Conservation (phyloP, 2,329 filamentous ascomycete species). For the Nigrospora osmanthi region DNA sequence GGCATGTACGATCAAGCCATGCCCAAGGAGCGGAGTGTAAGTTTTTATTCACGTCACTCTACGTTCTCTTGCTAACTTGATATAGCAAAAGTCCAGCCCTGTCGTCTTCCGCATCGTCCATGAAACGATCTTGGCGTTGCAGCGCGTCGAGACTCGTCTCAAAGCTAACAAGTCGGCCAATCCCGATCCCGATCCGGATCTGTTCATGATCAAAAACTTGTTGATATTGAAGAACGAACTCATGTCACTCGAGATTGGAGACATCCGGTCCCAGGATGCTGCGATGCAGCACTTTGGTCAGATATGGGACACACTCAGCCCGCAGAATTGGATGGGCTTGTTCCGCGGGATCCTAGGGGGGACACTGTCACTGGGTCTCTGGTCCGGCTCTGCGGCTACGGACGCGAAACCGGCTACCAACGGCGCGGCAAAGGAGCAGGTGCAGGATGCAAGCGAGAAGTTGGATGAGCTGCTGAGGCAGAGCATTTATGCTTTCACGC, state of each 20-base stretch:
- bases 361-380: constrained; percentile 31
- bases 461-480: constrained; percentile 55
- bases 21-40: constrained; percentile 55
- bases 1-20: constrained; percentile 57
- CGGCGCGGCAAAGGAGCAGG: constrained; percentile 4
- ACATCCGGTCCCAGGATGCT: constrained; percentile 44
- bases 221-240: constrained; percentile 94
- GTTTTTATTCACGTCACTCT: constrained; percentile 9
- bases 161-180: constrained; percentile 46
- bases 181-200: constrained; percentile 62
- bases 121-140: constrained; percentile 77
- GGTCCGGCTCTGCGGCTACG: constrained; percentile 14
- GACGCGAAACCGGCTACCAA: constrained; percentile 8
- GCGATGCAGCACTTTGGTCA: constrained; percentile 55
- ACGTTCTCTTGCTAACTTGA: background rate
- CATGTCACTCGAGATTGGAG: constrained; percentile 87
- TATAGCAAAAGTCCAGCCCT: constrained; percentile 42
- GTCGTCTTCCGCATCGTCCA: constrained; percentile 69
- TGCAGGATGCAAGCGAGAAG: constrained; percentile 56
- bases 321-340: constrained; percentile 49
- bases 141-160: constrained; percentile 67
- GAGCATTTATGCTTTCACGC: constrained; percentile 56
- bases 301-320: constrained; percentile 57
- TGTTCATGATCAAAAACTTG: constrained; percentile 93
- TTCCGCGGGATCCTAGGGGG: constrained; percentile 51